These are phyloP conservation scores for Didymella pomorum DNA, from an alignment of 2,329 filamentous ascomycete species.

Conservation along the genomic window DNA sequence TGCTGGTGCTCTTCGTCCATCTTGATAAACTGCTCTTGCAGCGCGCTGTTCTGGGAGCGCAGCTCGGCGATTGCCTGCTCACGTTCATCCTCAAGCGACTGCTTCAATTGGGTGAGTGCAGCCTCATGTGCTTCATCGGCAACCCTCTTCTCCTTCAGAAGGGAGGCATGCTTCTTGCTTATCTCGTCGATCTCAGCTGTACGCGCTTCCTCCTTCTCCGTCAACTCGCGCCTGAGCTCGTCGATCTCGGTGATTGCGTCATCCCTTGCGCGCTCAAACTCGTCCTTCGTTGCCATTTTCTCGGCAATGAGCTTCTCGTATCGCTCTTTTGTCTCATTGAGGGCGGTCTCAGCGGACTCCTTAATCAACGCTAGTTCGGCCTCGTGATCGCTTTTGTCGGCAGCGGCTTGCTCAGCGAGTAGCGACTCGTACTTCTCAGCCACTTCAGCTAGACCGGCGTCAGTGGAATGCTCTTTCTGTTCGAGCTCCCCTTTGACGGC, in stretches of 20 bases:
- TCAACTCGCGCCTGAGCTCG: slow-evolving; percentile 18
- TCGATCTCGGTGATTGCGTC: slow-evolving; percentile 15
- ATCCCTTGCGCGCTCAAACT: slow-evolving; percentile 26
- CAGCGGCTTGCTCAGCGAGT: slow-evolving; percentile 33
- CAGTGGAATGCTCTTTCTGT: slow-evolving; percentile 27
- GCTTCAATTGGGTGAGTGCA: slow-evolving; percentile 36
- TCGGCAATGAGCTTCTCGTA: slow-evolving; percentile 35
- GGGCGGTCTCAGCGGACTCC: slow-evolving; percentile 19
- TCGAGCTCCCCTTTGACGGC: slow-evolving; percentile 29
- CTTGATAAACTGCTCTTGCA: slow-evolving; percentile 34
- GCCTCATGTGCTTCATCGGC: slow-evolving; percentile 42
- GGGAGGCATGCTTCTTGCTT: slow-evolving; percentile 23
- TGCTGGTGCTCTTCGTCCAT: slow-evolving; percentile 44
- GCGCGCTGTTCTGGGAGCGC: slow-evolving; percentile 34
- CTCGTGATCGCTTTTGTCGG: slow-evolving; percentile 34
- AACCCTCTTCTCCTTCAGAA: slow-evolving; percentile 31
- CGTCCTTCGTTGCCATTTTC: slow-evolving; percentile 34
- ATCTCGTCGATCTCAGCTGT: slow-evolving; percentile 22
- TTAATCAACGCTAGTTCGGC: slow-evolving; percentile 31
- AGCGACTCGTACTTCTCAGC: slow-evolving; percentile 40
- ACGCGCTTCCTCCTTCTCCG: slow-evolving; percentile 1
- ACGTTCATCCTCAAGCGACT: slow-evolving; percentile 39
- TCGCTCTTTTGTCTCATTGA: slow-evolving; percentile 24
- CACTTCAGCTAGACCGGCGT: slow-evolving; percentile 31
- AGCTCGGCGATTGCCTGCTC: slow-evolving; percentile 35